Base-by-base conservation (phyloP, 345 rosid genomes). In the Lepidium aucheri region DNA sequence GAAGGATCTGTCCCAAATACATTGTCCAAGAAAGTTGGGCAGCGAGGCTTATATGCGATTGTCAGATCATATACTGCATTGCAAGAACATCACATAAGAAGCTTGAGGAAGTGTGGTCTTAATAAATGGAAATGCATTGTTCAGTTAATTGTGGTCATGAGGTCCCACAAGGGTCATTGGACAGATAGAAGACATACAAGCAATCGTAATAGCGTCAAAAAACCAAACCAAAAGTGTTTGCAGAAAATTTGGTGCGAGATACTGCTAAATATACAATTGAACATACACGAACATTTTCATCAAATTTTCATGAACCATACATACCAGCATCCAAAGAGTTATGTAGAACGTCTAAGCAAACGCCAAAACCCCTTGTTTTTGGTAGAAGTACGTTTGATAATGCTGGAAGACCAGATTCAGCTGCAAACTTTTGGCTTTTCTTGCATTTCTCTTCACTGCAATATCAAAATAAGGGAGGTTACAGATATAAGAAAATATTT, bases 1-100 rank as follows among this genome's bases (percentile, higher is more conserved):
- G 90, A 83, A 20, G 97, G 91, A 81, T 80, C 88, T 36, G 86
- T 76, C 4, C 97, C 95, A 24, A 90, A 90, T 36, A 84, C 90
- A 46, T 85, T 90, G 83, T 90, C 91, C 81, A 90, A 5, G 70
- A 90, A 87, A 67, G 81, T 74, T 50, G 97, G 95, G 60, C 82
- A 78, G 8, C 75, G 80, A 61, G 80, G 78, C 80, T 85, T 90
- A 71, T 90, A 90, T 1, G 91, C 86, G 8, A 90, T 90, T 11
- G 56, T 85, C 77, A 90, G 54, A 76, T 90, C 97, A 65, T 87
- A 90, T 45, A 85, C 95, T 85, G 95, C 89, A 84, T 55, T 60
- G 54, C 7, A 44, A 51, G 16, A 40, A 55, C 65, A 56, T 38
- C 16, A 61, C 1, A 34, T 58, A 11, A 60, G 47, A 13, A 18